Conservation (phyloP, 805 yeast species). For the Wickerhamiella cacticola region DNA sequence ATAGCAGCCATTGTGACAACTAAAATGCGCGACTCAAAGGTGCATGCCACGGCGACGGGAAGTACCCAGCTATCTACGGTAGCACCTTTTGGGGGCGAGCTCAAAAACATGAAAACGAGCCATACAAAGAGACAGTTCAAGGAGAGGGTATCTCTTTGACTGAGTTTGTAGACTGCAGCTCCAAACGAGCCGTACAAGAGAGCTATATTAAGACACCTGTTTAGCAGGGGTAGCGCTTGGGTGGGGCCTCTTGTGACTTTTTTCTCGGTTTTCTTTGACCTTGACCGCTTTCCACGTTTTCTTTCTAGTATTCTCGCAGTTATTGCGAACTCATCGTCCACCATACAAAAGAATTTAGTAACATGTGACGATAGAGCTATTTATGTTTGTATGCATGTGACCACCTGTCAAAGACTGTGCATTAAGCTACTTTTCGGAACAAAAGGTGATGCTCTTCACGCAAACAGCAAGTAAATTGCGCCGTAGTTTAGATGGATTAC, state of each 20-base stretch:
- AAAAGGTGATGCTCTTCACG: too few species aligned
- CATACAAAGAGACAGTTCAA: slow-evolving; percentile 1
- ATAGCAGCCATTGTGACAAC: slow-evolving; percentile 6
- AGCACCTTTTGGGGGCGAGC: background rate
- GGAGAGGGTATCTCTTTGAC: background rate
- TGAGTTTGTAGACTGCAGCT: background rate
- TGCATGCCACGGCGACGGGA: slow-evolving; percentile 2
- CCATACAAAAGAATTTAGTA: background rate
- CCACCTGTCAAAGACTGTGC: background rate
- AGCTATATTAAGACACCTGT: background rate
- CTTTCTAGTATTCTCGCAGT: background rate
- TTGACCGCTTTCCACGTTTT: background rate
- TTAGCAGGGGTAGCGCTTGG: background rate
- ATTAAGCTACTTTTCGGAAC: background rate
- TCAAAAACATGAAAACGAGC: slow-evolving; percentile 1
- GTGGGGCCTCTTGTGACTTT: background rate
- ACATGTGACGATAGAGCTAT: background rate
- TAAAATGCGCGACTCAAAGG: slow-evolving; percentile 1
- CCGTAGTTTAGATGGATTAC: too few species aligned
- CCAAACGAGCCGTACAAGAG: slow-evolving; percentile 1
- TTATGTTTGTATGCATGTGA: background rate
- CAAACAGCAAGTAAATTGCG: too few species aligned
- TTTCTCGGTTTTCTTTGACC: background rate
- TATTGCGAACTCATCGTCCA: background rate
- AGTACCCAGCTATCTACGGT: slow-evolving; percentile 2